Evolutionary conservation across 345 rosid genomes (phyloP).

Genomic region (Erysimum cheiranthoides): DNA sequence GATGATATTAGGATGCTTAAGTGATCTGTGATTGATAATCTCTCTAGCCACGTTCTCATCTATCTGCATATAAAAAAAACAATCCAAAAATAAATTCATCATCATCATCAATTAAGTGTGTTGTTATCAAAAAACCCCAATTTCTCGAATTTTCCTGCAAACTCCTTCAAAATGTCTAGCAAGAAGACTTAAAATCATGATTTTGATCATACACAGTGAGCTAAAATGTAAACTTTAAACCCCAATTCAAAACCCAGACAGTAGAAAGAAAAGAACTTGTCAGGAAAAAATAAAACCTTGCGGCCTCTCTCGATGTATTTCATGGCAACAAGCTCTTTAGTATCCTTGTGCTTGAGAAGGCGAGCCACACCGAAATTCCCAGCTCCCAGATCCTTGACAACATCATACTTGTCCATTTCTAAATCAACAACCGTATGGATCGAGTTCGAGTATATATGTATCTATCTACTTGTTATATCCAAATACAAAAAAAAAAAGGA

Average conservation of each 20-base stretch:
- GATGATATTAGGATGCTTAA: constrained; percentile 85
- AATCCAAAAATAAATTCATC: background rate
- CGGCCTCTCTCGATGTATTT: constrained; percentile 90
- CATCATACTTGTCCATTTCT: constrained; percentile 74
- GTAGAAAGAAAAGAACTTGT: background rate
- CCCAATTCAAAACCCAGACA: background rate
- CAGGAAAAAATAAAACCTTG: constrained; percentile 55
- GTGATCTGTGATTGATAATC: constrained; percentile 92
- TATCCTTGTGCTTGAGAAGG: constrained; percentile 77
- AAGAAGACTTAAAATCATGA: background rate
- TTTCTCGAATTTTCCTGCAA: background rate
- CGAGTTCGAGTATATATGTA: background rate
- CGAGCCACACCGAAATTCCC: constrained; percentile 94
- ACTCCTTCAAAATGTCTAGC: background rate
- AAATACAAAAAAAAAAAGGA: constrained; percentile 2
- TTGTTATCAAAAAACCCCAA: background rate
- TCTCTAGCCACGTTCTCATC: constrained; percentile 95
- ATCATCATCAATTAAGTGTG: background rate
- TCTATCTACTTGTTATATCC: background rate
- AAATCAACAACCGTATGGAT: constrained; percentile 5
- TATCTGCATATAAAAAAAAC: constrained; percentile 56
- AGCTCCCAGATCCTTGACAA: constrained; percentile 83
- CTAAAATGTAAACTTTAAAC: constrained; percentile 6
- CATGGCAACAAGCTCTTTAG: constrained; percentile 89
- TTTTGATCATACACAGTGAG: background rate